These are phyloP conservation scores for Tolypocladium ophioglossoides DNA, from an alignment of 2,329 filamentous ascomycete species.

Conservation along the genomic window DNA sequence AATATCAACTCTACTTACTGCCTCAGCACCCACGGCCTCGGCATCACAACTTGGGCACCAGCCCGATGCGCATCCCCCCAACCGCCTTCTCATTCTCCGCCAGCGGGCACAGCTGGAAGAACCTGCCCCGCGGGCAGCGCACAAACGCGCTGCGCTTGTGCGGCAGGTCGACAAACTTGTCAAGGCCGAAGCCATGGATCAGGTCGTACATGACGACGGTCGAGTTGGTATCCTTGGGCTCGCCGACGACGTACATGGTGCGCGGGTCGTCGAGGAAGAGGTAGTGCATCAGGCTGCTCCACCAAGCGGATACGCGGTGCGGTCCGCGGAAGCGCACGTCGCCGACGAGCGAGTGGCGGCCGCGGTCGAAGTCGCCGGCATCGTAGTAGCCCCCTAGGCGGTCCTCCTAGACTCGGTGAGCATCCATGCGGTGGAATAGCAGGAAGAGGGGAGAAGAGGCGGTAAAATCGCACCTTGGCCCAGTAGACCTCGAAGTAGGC, in stretches of 20 bases:
- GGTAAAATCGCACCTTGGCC: slow-evolving; percentile 38
- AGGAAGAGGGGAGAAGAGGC: too few species aligned
- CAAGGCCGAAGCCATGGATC: slow-evolving; percentile 60
- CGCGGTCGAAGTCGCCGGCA: slow-evolving; percentile 45
- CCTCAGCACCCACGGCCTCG: background rate
- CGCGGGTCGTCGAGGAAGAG: slow-evolving; percentile 51
- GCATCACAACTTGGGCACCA: slow-evolving; percentile 41
- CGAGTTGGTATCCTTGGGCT: slow-evolving; percentile 61
- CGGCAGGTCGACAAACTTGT: slow-evolving; percentile 62
- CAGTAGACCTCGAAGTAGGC: slow-evolving; percentile 76
- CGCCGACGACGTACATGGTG: slow-evolving; percentile 48
- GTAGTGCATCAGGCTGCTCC: slow-evolving; percentile 52
- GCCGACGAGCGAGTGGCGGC: slow-evolving; percentile 47
- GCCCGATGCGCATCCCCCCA: slow-evolving; percentile 39
- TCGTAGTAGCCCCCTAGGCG: slow-evolving; percentile 45
- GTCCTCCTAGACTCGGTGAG: slow-evolving; percentile 32
- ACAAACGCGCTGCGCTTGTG: slow-evolving; percentile 62
- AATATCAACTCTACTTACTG: too few species aligned
- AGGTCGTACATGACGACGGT: slow-evolving; percentile 67
- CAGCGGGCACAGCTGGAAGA: slow-evolving; percentile 57
- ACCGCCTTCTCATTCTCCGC: slow-evolving; percentile 45
- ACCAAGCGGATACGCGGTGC: slow-evolving; percentile 51
- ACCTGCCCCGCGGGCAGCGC: slow-evolving; percentile 53
- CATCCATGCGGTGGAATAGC: too few species aligned
- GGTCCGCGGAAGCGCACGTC: slow-evolving; percentile 49